Evolutionary conservation across 768 basidiomycete species (phyloP).

Genomic region (Amylocystis lapponica): DNA sequence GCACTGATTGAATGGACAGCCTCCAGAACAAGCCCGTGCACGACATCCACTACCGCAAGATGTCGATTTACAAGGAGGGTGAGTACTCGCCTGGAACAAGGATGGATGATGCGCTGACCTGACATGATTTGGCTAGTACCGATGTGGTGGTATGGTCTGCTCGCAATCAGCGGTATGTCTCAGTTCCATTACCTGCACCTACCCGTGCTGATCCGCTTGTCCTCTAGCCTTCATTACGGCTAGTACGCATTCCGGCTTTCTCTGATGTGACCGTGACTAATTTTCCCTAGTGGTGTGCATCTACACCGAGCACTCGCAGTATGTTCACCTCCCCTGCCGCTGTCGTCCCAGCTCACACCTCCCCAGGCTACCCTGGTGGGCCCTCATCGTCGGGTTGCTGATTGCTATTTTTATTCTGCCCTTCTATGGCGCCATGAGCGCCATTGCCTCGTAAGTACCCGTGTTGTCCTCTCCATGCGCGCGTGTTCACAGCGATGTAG

Average conservation of each 20-base stretch:
- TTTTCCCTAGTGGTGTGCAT: slow-evolving; percentile 3
- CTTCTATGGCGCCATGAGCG: slow-evolving; percentile 35
- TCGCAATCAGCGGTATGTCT: not conserved
- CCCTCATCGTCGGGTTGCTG: slow-evolving; percentile 43
- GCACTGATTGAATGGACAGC: not conserved
- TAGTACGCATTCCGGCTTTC: not conserved
- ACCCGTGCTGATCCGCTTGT: not conserved
- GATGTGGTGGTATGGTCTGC: slow-evolving; percentile 9
- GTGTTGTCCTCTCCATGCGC: not conserved
- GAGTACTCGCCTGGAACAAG: not conserved
- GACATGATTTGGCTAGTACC: slow-evolving; percentile 28
- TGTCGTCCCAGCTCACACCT: not conserved
- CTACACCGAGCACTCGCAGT: slow-evolving; percentile 4
- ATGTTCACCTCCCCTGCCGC: not conserved
- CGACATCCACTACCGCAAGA: slow-evolving; percentile 53
- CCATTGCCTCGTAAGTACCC: slow-evolving; percentile 2
- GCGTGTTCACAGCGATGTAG: too few species aligned
- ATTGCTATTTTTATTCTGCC: slow-evolving; percentile 44
- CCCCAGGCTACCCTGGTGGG: slow-evolving; percentile 44
- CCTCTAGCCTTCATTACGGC: slow-evolving; percentile 1
- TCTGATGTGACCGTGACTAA: not conserved
- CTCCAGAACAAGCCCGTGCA: slow-evolving; percentile 8
- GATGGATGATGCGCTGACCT: too few species aligned
- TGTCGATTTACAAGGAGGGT: slow-evolving; percentile 30
- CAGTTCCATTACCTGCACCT: not conserved